Base-by-base conservation (phyloP, 192 early-diverging fungal species). In the Coemansia sp. region DNA sequence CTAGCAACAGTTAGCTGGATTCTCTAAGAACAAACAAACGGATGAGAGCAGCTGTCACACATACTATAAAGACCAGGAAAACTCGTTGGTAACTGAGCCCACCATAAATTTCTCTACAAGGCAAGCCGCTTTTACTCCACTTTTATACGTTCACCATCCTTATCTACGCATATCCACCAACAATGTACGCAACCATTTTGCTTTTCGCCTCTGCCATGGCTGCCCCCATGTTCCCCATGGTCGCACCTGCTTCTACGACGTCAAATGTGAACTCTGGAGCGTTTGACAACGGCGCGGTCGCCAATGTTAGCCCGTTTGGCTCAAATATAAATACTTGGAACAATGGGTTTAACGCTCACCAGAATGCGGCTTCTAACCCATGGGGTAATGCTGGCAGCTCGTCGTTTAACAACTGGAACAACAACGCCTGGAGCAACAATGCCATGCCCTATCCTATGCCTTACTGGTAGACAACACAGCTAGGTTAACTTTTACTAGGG, bases 381-480 rank as follows among this genome's bases (percentile, higher is more conserved):
- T 80, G 71, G 71, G 77, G 78, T 36, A 80, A 75, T 18, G 61
- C 78, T 9, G 78, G 78, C 37, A 61, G 78, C 56, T 74, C 78
- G 7, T 72, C 78, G 11, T 80, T 80, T 39, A 80, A 80, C 73
- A 74, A 80, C 73, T 80, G 78, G 78, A 80, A 80, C 63, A 80
- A 75, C 73, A 80, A 80, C 58, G 78, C 78, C 35, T 80, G 78
- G 78, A 74, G 60, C 73, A 80, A 80, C 63, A 69, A 69, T 31
- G 66, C 38, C 46, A 35, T 34, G 21, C 71, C 71, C 34, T 75
- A 75, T 42, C 77, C 77, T 0, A 63, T 43, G 9, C 76, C 70
- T 5, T 74, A 79, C 60, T 79, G 77, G 77, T 79, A 71, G 39
- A 46, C 45, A 5, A 5, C 2, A 13, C 16, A 3, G 36, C 63